Evolutionary conservation across 768 basidiomycete species (phyloP), one percentile per base, ranked within the genome.

Genomic region (Podaxis mareebaensis): DNA sequence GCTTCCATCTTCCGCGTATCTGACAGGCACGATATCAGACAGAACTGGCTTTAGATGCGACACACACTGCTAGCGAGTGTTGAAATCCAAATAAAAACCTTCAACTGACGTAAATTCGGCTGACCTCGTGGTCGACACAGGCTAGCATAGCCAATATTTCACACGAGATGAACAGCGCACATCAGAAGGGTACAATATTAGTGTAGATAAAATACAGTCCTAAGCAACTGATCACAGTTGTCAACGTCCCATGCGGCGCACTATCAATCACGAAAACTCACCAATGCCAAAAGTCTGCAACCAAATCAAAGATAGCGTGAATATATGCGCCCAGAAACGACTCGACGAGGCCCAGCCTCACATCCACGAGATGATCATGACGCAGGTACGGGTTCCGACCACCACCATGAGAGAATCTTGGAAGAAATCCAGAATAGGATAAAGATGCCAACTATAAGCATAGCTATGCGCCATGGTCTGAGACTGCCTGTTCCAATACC

Each of bases 391-490:
- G 65, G 65, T 22, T 17, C 33, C 5, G 63, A 49, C 70, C 72
- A 74, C 84, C 85, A 86, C 77, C 81, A 81, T n/a, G 75, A 72
- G 54, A 79, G 76, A 13, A 85, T 66, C 72, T 80, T 85, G 70
- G 80, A 82, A 11, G 78, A 52, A 3, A 91, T 55, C 86, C 86
- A 89, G 22, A 91, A 73, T 0, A 73, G 67, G 46, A 92, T 62
- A 67, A 91, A 83, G 1, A 80, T 72, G 0, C 73, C 78, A 13
- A 89, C 84, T 36, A 89, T 78, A 52, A 86, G 81, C 61, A 85
- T 73, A 12, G 88, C 90, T 48, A 91, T 83, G 33, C 89, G 81
- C 77, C 84, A 89, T 46, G 88, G 86, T 72, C 86, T 89, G 46
- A 91, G 76, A 12, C 88, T 83, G 0, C 89, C 87, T 33, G 83